These are phyloP conservation scores for Skeletonema menzelii DNA, from an alignment of 108 stramenopile species.

Conservation along the genomic window DNA sequence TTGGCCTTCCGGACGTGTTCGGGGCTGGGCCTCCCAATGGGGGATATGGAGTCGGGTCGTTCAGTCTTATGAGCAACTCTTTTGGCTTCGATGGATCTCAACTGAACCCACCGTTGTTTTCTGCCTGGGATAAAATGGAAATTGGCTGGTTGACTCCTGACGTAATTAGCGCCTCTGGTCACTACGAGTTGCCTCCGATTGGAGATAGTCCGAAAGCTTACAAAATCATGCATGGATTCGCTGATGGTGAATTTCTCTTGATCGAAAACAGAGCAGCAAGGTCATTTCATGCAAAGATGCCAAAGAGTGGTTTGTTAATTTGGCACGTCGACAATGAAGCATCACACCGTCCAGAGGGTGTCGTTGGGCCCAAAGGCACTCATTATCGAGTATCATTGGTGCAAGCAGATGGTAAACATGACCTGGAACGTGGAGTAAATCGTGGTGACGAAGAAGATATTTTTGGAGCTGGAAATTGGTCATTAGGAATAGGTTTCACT, in stretches of 20 bases:
- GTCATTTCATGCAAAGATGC: slow-evolving; percentile 8
- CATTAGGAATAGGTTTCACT: slow-evolving; percentile 10
- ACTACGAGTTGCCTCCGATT: slow-evolving; percentile 11
- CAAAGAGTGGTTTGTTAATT: slow-evolving; percentile 19
- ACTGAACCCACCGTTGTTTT: slow-evolving; percentile 16
- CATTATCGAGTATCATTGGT: slow-evolving; percentile 28
- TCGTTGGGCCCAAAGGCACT: background rate
- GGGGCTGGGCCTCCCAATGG: slow-evolving; percentile 17
- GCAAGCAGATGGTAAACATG: slow-evolving; percentile 22
- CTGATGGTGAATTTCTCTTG: slow-evolving; percentile 16
- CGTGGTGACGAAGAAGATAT: slow-evolving; percentile 22
- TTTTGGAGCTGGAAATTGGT: background rate
- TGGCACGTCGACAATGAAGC: slow-evolving; percentile 27
- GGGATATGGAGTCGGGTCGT: slow-evolving; percentile 9
- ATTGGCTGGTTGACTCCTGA: slow-evolving; percentile 21
- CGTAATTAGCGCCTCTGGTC: background rate
- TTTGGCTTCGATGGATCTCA: slow-evolving; percentile 13
- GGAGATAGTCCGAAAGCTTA: slow-evolving; percentile 15
- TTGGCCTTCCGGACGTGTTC: slow-evolving; percentile 51
- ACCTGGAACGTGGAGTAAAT: slow-evolving; percentile 23
- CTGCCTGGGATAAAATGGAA: slow-evolving; percentile 27
- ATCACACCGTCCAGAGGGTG: slow-evolving; percentile 1
- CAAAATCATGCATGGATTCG: slow-evolving; percentile 7
- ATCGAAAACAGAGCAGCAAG: slow-evolving; percentile 19
- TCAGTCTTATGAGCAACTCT: slow-evolving; percentile 16